Base-by-base conservation (phyloP, 2,329 filamentous ascomycete species). In the Lasiodiplodia hormozganensis region DNA sequence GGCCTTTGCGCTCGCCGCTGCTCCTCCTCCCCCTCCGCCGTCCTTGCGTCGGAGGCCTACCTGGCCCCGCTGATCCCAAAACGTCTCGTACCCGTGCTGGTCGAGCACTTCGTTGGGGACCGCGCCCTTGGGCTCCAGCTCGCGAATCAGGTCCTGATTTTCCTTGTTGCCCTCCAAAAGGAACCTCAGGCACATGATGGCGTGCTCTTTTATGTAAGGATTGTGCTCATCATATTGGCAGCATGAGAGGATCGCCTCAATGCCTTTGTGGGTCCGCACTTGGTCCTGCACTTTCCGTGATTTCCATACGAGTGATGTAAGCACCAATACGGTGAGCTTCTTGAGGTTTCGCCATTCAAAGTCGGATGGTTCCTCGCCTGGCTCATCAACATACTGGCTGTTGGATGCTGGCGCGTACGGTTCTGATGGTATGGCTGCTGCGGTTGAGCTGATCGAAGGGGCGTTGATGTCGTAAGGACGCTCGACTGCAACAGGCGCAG, bases 201-300 rank as follows among this genome's bases (percentile, higher is more conserved):
- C 85, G 71, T 88, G 92, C 79, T 98, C 95, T 74, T 95, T 93
- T 71, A 97, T 94, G 76, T 95, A 97, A 0, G 94, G 93, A 76
- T 97, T 97, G 80, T 97, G 89, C 73, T 95, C 93, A 76, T 98
- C 95, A 76, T 96, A 96, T 38, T 90, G 88, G 74, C 94, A 97
- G 80, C 94, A 97, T 75, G 94, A 94, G 18, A 97, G 87, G 23
- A 98, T 86, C 0, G 92, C 90, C 72, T 97, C 92, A 53, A 98
- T 92, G 52, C 95, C 95, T 71, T 93, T 92, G 74, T 95, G 88
- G 60, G 89, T 87, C 54, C 96, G 88, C 70, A 98, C 92, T 77
- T 97, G 95, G 73, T 91, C 89, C 79, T 98, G 95, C 0, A 97
- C 94, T 10, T 89, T 87, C 0, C 90, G 87, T 73, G 92, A 93